Percentiles rank a stretch among this genome's conserved stretches.
These are phyloP conservation scores for Balakata baccata DNA, from an alignment of 345 rosid species.

Conservation along the genomic window DNA sequence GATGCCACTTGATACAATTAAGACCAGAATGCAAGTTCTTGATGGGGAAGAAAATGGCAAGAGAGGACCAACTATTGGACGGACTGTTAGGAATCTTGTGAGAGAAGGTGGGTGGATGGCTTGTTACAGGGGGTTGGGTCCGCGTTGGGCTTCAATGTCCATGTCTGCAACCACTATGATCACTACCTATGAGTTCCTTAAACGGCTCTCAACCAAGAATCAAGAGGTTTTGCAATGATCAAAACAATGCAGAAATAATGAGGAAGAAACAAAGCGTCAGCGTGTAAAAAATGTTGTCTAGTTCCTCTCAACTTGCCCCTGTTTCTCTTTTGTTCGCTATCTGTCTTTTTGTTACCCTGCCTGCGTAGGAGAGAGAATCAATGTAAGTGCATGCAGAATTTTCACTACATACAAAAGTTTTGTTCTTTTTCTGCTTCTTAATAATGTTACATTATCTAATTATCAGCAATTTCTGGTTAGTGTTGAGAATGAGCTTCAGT, in stretches of 20 bases:
- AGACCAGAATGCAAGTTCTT: constrained; percentile 87
- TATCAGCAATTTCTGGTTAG: not conserved
- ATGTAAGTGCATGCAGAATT: constrained; percentile 16
- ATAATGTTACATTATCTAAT: not conserved
- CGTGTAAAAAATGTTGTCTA: not conserved
- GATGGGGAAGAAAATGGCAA: constrained; percentile 68
- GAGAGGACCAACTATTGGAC: constrained; percentile 67
- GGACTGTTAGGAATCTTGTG: constrained; percentile 68
- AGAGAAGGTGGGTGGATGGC: constrained; percentile 92
- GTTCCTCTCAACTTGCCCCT: not conserved
- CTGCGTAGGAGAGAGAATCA: not conserved
- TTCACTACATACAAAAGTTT: not conserved
- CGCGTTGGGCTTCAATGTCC: constrained; percentile 91
- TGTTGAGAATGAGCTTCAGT: not conserved
- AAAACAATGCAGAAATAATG: not conserved
- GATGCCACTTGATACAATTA: constrained; percentile 91
- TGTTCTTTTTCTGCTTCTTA: no score
- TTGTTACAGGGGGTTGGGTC: constrained; percentile 90
- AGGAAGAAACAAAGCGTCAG: not conserved
- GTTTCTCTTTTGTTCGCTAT: not conserved
- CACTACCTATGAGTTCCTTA: constrained; percentile 93
- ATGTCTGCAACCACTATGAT: constrained; percentile 96
- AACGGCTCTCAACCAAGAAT: constrained; percentile 78
- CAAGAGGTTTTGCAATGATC: constrained; percentile 37
- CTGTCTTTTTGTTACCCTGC: constrained; percentile 1